These are phyloP conservation scores for Scleromitrula shiraiana DNA, from an alignment of 2,329 filamentous ascomycete species.

Conservation along the genomic window DNA sequence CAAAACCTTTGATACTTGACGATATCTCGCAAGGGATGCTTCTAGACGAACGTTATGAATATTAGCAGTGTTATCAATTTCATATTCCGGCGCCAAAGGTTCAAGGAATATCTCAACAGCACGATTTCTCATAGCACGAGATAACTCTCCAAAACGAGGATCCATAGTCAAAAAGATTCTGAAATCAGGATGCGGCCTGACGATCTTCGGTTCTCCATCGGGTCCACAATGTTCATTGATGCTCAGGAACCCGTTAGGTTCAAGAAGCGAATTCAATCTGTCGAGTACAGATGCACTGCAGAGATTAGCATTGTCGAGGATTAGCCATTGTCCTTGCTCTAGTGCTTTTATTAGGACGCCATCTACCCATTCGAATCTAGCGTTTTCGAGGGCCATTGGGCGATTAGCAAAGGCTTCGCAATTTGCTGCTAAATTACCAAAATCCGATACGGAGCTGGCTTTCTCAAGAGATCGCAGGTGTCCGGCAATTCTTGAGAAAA, in stretches of 20 bases:
- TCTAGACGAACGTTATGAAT: constrained; percentile 16
- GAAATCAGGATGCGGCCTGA: constrained; percentile 79
- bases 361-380: constrained; percentile 93
- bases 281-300: constrained; percentile 94
- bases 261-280: constrained; percentile 85
- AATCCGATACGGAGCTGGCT: constrained; percentile 36
- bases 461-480: constrained; percentile 25
- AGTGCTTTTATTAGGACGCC: constrained; percentile 85
- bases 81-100: constrained; percentile 16
- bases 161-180: constrained; percentile 92
- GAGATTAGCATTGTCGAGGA: constrained; percentile 94
- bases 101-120: constrained; percentile 82
- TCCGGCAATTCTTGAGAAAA: constrained; percentile 26
- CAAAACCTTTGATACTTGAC: constrained; percentile 16
- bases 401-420: constrained; percentile 39
- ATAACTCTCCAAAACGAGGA: constrained; percentile 84
- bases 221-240: constrained; percentile 88
- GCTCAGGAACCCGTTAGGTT: constrained; percentile 78
- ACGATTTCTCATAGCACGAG: constrained; percentile 92
- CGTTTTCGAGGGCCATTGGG: constrained; percentile 55
- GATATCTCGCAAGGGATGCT: constrained; percentile 25
- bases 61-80: neutral
- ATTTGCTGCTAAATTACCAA: constrained; percentile 18
- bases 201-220: constrained; percentile 70
- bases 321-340: constrained; percentile 79